A percentile compares a stretch with the other conserved stretches of the same genome.
Conservation (phyloP, 805 yeast genomes). For the Yamadazyma endophytica region DNA sequence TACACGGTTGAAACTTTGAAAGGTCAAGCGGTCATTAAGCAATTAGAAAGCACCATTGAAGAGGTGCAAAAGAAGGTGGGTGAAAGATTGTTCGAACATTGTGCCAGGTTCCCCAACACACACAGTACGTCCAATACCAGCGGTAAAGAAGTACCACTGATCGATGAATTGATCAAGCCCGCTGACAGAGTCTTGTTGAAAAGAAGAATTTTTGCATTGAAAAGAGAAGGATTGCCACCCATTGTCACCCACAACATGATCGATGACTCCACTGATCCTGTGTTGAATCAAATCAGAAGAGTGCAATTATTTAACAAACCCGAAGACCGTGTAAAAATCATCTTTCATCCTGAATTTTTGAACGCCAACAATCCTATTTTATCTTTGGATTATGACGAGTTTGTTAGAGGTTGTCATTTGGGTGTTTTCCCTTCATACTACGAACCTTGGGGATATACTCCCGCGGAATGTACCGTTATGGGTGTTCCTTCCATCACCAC, state of each 20-base stretch:
- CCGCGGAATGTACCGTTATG: slow-evolving; percentile 99
- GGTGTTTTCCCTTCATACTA: slow-evolving; percentile 98
- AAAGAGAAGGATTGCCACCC: slow-evolving; percentile 87
- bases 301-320: slow-evolving; percentile 88
- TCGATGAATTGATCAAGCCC: slow-evolving; percentile 80
- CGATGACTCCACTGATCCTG: slow-evolving; percentile 88
- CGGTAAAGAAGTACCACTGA: slow-evolving; percentile 66
- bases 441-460: slow-evolving; percentile 99
- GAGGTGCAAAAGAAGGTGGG: slow-evolving; percentile 88
- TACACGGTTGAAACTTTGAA: slow-evolving; percentile 93
- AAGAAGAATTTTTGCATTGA: slow-evolving; percentile 88
- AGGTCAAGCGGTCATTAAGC: slow-evolving; percentile 94
- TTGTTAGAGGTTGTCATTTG: slow-evolving; percentile 95
- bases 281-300: slow-evolving; percentile 84
- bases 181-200: slow-evolving; percentile 86
- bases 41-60: slow-evolving; percentile 80
- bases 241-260: slow-evolving; percentile 96
- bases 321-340: slow-evolving; percentile 87
- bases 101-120: slow-evolving; percentile 59
- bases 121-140: slow-evolving; percentile 36
- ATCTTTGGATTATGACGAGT: slow-evolving; percentile 93
- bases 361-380: slow-evolving; percentile 92
- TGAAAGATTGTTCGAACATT: slow-evolving; percentile 82
- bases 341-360: slow-evolving; percentile 96
- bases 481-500: slow-evolving; percentile 98